Evolutionary conservation across 228 moss, liverwort and hornwort genomes (phyloP), one percentile per base, ranked within the genome.

Genomic region (Sphagnum fallax): DNA sequence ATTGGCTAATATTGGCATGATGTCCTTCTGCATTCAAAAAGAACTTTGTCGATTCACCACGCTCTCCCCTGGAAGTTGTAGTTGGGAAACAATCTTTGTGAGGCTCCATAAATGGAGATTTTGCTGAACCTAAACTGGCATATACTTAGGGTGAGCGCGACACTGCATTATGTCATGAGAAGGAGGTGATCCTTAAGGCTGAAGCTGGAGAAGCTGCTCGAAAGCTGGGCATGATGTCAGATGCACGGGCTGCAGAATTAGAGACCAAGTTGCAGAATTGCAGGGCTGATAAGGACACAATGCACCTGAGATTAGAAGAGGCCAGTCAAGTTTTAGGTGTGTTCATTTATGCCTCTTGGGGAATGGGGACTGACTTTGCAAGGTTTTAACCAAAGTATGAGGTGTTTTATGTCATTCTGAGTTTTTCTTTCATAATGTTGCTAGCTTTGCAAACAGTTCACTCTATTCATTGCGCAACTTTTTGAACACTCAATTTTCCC

Each of bases 211-310:
- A 96, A 71, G 80, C 84, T 64, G 84, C 89, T 61, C 87, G 89
- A 75, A 88, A 83, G 81, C 81, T 81, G 64, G 81, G 78, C 76
- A 72, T 70, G 50, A 72, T 91, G 18, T 79, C 87, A 52, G 92
- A 92, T 67, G 75, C 85, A 61, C 87, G 92, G 60, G 79, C 89
- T 63, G 82, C 82, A 62, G 91, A 96, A 74, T 82, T 96, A 72
- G 92, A 96, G 71, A 75, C 83, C 49, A 85, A 91, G 73, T 75
- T 96, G 57, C 95, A 96, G 75, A 87, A 86, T 57, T 96, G 89
- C 74, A 89, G 90, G 83, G 83, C 89, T 49, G 95, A 96, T 67
- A 85, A 84, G 65, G 95, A 96, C 71, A 86, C 77, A 71, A 67
- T 96, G 73, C 91, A 91, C 70, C 77, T 92, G 63, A 90, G 81